Conservation (phyloP, 2,329 filamentous ascomycete genomes). For the Fusarium luffae region DNA sequence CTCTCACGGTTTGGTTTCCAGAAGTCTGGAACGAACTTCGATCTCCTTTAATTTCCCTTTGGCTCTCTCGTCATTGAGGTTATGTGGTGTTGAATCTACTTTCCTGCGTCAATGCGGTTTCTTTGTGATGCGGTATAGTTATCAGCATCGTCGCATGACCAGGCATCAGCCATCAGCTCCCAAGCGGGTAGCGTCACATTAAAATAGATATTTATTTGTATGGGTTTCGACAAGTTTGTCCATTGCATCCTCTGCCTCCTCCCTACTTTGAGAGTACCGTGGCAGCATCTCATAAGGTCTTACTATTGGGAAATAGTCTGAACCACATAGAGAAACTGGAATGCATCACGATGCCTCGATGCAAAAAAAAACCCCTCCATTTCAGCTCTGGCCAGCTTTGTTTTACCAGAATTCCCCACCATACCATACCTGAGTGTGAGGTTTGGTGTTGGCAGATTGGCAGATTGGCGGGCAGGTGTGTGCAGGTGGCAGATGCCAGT, state of each 20-base stretch:
- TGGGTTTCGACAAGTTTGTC: neutral
- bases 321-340: slow-evolving; percentile 39
- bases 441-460: slow-evolving; percentile 14
- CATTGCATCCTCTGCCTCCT: slow-evolving; percentile 4
- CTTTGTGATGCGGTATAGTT: slow-evolving; percentile 11
- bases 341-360: slow-evolving; percentile 43
- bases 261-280: slow-evolving; percentile 25
- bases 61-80: neutral
- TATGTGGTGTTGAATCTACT: neutral
- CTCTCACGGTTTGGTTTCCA: neutral
- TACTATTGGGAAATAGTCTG: slow-evolving; percentile 16
- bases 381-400: slow-evolving; percentile 23
- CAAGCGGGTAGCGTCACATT: neutral
- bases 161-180: neutral
- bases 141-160: slow-evolving; percentile 2
- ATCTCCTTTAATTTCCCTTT: neutral
- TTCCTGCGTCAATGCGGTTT: neutral
- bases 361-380: slow-evolving; percentile 18
- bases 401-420: slow-evolving; percentile 34
- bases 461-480: slow-evolving; percentile 17
- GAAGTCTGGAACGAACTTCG: slow-evolving; percentile 15
- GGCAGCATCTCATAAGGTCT: slow-evolving; percentile 4
- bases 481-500: slow-evolving; percentile 41
- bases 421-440: slow-evolving; percentile 17
- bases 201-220: neutral